Evolutionary conservation across 169 alveolate species (phyloP), one percentile per base, ranked within the genome.

Genomic region (Plasmodium knowlesi): DNA sequence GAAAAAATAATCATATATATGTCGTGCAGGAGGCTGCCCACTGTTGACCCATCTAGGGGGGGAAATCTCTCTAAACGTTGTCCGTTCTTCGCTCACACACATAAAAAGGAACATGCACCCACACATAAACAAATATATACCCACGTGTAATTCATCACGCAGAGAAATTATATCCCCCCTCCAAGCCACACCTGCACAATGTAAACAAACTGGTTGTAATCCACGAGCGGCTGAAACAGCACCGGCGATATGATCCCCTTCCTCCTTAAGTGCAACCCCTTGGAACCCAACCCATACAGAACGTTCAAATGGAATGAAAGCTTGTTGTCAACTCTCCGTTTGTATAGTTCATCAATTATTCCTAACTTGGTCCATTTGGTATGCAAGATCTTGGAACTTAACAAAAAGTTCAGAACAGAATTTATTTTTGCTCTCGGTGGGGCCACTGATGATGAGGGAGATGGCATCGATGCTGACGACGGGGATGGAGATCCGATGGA

Each of bases 351-450:
- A 41, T 88, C 88, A 78, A 88, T 76, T 57, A 88, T 78, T 78
- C 78, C 80, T 78, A 57, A n/a, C 50, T 88, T 88, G 32, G 94
- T 54, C 94, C 94, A 88, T 0, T 37, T 79, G 43, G 72, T 9
- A 39, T 28, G 16, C 71, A 88, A 41, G n/a, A 88, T 78, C 6
- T 88, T 76, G 3, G 94, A 88, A n/a, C 50, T 16, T 8, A 88
- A 10, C 78, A 88, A 46, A 78, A 88, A 76, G 71, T 88, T 76
- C 32, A 88, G 16, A 5, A 88, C 78, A 32, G 73, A 53, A 34
- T 88, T 88, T 78, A 88, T 78, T 76, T 88, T 88, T 3, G 94
- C 94, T 50, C 94, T 88, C 30, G 94, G 94, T 0, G 94, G 94
- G 28, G 72, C 22, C 61, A 50, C 61, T 3, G 61, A 12, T 16